Percentiles rank a stretch among this genome's conserved stretches.
These are phyloP conservation scores for Debaryomyces hansenii DNA, from an alignment of 805 yeast genomes.

Conservation along the genomic window DNA sequence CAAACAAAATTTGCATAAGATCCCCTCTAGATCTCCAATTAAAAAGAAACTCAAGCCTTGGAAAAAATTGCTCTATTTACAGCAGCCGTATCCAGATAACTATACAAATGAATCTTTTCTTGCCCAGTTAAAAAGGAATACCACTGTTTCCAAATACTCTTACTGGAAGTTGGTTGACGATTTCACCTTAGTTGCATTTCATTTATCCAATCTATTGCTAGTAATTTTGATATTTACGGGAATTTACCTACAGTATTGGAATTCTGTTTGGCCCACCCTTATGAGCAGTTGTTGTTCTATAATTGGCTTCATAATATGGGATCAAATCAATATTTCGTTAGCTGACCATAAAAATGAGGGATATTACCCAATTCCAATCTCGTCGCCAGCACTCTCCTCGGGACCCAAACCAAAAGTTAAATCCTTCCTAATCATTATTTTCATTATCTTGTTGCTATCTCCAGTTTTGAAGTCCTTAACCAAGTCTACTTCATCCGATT, in stretches of 20 bases:
- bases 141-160: constrained; percentile 69
- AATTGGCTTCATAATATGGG: constrained; percentile 33
- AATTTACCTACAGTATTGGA: constrained; percentile 50
- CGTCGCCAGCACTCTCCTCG: not conserved
- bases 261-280: constrained; percentile 44
- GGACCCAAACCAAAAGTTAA: constrained; percentile 37
- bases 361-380: constrained; percentile 3
- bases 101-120: constrained; percentile 81
- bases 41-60: constrained; percentile 44
- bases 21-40: not conserved
- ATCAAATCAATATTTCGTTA: constrained; percentile 10
- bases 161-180: constrained; percentile 67
- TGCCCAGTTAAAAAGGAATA: constrained; percentile 74
- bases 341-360: constrained; percentile 26
- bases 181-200: constrained; percentile 65
- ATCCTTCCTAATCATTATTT: constrained; percentile 66
- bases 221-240: constrained; percentile 72
- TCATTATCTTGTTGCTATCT: constrained; percentile 73
- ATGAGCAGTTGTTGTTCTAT: constrained; percentile 25
- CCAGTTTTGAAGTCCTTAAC: constrained; percentile 90
- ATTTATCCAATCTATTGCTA: constrained; percentile 60
- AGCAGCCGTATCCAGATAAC: constrained; percentile 88
- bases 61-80: constrained; percentile 82
- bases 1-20: not conserved
- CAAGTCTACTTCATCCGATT: constrained; percentile 85